Evolutionary conservation across 83 land plant species (phyloP), one percentile per base, ranked within the genome.

Genomic region (Diphasiastrum complanatum): DNA sequence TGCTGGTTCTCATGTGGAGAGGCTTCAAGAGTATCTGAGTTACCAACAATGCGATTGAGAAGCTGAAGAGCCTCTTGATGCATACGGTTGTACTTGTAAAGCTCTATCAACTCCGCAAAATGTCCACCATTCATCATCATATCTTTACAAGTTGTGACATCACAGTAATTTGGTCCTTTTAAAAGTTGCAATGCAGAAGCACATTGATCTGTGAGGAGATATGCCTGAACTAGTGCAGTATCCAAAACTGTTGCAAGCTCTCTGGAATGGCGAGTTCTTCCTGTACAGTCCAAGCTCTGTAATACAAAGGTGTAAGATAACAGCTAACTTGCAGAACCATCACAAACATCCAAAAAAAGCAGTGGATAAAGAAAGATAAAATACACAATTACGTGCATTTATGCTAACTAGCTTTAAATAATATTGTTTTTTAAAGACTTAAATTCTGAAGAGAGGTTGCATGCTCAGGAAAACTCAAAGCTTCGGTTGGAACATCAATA

Each of bases 141-240:
- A 33, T 86, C 89, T 59, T 85, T 91, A 75, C 85, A 93, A 27
- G 93, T 83, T 60, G 73, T 83, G 5, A 93, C 69, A 80, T 93
- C 96, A 72, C 97, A 84, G 52, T 81, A 93, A 65, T 93, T 89
- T 48, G 79, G 75, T 53, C 89, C 84, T 69, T 77, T 78, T 52
- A 93, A 73, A 37, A 93, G 69, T 22, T 85, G 86, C 31, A 82
- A 27, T 40, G 85, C 96, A 31, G 66, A 75, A 40, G 78, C 61
- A 47, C 79, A 64, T 36, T 89, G 91, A 50, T 86, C 85, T 40
- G 96, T 89, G 46, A 84, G 75, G 59, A 89, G 64, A 37, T 81
- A 67, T 36, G 92, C 83, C 76, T 93, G 99, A 49, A 89, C 75
- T 23, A 93, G 69, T 35, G 92, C 96, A 36, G 99, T 93, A 61